Conservation (phyloP, 129 eudicot species). For the Oenanthe sinensis region DNA sequence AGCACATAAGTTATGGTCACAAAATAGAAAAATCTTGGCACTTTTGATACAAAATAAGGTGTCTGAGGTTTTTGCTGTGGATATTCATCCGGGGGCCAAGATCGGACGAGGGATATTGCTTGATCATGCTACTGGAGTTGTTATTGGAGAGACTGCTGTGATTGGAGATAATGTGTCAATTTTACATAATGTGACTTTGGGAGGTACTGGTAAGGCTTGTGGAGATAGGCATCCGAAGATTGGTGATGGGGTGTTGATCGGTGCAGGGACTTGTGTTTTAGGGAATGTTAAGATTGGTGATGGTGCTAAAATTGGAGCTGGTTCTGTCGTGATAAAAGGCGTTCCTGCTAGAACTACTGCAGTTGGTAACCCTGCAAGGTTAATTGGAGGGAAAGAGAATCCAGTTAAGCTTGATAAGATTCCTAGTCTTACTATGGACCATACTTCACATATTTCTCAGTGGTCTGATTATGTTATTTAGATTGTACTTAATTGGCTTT, state of each 20-base stretch:
- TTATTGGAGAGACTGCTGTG: conserved; percentile 85
- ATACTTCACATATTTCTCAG: conserved; percentile 63
- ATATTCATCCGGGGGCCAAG: conserved; percentile 88
- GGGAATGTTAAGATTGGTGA: conserved; percentile 76
- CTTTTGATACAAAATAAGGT: conserved; percentile 73
- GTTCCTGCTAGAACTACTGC: conserved; percentile 87
- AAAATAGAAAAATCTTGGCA: conserved; percentile 55
- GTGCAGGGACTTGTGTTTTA: conserved; percentile 92
- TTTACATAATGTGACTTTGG: conserved; percentile 84
- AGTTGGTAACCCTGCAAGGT: conserved; percentile 86
- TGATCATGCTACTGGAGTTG: conserved; percentile 91
- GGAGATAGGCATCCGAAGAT: conserved; percentile 91
- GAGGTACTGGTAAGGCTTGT: conserved; percentile 84
- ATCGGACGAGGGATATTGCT: conserved; percentile 78
- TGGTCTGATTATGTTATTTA: conserved; percentile 91
- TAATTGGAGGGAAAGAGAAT: conserved; percentile 74
- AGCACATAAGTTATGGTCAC: conserved; percentile 62
- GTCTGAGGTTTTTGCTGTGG: conserved; percentile 81
- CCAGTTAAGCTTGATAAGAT: conserved; percentile 66
- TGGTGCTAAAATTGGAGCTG: conserved; percentile 92
- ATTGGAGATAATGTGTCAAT: conserved; percentile 84
- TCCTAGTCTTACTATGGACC: conserved; percentile 94
- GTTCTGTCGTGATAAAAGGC: conserved; percentile 74
- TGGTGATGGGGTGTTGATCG: conserved; percentile 90
- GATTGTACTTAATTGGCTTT: conserved; percentile 1